Evolutionary conservation across 2,329 filamentous ascomycete species (phyloP).

Genomic region (Tolypocladium pustulatum): DNA sequence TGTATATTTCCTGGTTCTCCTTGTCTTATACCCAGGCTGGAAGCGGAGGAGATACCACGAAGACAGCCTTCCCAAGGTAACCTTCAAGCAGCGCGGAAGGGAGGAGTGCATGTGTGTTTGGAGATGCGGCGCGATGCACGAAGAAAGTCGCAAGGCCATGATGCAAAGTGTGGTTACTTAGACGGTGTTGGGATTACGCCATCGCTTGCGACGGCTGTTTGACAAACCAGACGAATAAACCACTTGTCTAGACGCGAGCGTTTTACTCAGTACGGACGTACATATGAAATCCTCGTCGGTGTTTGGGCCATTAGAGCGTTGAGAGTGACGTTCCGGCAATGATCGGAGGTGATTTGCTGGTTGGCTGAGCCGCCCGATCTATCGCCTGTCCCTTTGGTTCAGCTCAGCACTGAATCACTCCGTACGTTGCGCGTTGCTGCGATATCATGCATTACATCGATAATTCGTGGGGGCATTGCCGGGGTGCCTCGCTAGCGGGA

Average conservation of each 20-base stretch:
- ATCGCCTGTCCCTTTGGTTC: neutral
- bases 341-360: neutral
- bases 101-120: neutral
- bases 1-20: neutral
- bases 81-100: neutral
- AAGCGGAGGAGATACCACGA: constrained; percentile 13
- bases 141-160: neutral
- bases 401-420: neutral
- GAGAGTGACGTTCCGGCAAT: neutral
- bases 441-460: neutral
- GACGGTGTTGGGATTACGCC: neutral
- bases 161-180: neutral
- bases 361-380: neutral
- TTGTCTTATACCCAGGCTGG: constrained; percentile 7
- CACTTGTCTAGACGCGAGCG: neutral
- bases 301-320: neutral
- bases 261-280: neutral
- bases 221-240: neutral
- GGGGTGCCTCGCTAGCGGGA: neutral
- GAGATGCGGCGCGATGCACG: neutral
- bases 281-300: neutral
- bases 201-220: neutral
- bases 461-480: neutral
- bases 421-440: neutral
- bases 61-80: neutral